phyloP scores from a whole-genome alignment of 352 stramenopile species.

The Phytophthora idaei region DNA sequence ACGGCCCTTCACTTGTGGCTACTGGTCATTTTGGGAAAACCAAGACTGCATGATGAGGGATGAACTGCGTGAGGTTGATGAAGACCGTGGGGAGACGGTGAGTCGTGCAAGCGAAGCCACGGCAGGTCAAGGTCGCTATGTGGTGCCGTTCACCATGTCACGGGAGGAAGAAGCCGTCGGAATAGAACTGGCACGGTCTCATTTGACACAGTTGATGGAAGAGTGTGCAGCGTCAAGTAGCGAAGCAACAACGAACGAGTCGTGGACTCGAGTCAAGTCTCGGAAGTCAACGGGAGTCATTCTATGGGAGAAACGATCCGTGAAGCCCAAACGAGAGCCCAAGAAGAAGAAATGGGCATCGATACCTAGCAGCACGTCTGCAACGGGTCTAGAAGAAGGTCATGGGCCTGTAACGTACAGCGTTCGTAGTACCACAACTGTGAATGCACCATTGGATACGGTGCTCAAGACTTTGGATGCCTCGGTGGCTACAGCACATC shows the following conservation, averaged over 20 bases:
- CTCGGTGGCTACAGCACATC: slow-evolving; percentile 55
- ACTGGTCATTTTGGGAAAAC: slow-evolving; percentile 26
- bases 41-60: slow-evolving; percentile 26
- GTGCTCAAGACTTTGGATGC: slow-evolving; percentile 72
- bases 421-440: slow-evolving; percentile 62
- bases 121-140: slow-evolving; percentile 47
- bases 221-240: slow-evolving; percentile 34
- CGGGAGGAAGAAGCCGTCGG: slow-evolving; percentile 45
- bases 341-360: slow-evolving; percentile 26
- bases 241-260: background rate
- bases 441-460: slow-evolving; percentile 54
- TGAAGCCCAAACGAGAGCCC: slow-evolving; percentile 14
- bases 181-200: slow-evolving; percentile 29
- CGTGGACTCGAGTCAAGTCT: slow-evolving; percentile 39
- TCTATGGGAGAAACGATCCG: slow-evolving; percentile 61
- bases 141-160: slow-evolving; percentile 57
- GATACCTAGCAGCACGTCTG: slow-evolving; percentile 1
- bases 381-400: slow-evolving; percentile 2
- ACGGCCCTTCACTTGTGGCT: slow-evolving; percentile 19
- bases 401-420: slow-evolving; percentile 39
- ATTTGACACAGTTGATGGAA: slow-evolving; percentile 38
- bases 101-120: slow-evolving; percentile 4
- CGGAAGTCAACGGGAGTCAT: slow-evolving; percentile 38
- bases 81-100: slow-evolving; percentile 16
- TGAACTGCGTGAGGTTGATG: slow-evolving; percentile 16